Base-by-base conservation (phyloP, 108 stramenopile genomes). In the Heterococcus sp. region DNA sequence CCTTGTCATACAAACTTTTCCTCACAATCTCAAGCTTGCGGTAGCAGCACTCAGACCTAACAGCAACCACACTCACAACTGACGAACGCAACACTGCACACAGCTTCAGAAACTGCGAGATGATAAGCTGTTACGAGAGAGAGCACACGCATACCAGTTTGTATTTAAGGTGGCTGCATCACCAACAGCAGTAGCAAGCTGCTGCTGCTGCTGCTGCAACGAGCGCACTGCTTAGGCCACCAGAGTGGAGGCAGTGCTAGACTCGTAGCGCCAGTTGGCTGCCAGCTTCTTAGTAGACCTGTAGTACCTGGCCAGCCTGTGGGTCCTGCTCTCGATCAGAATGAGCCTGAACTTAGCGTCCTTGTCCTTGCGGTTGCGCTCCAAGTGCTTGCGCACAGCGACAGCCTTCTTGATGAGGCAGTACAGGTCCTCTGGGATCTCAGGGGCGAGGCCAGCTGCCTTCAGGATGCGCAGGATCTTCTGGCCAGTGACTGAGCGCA, bases 361-460 rank as follows among this genome's bases (percentile, higher is more conserved):
- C 93, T 97, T 98, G 89, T 99, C 99, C 88, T 96, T 92, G 83
- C 96, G 93, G 91, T 99, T 99, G 79, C 93, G 90, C 88, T 98
- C 97, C 82, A 99, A 91, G 89, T 99, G 99, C 95, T 98, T 98
- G 83, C 99, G 95, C 37, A 99, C 96, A 72, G 94, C 91, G 73
- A 99, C 99, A 63, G 99, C 99, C 94, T 99, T 99, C 94, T 99
- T 99, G 94, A 99, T 99, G 63, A 99, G 90, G 95, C 96, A 96
- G 94, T 98, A 99, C 70, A 99, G 89, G 89, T 99, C 99, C 92
- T 99, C 99, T 3, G 99, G 99, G 86, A 99, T 94, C 86, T 98
- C 99, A 32, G 99, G 96, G 71, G 99, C 97, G 40, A 99, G 94
- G 75, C 96, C 97, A 72, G 71, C 29, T 81, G 94, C 93, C 93